Conservation (phyloP, 169 alveolate species). For the Plasmodium vivax region DNA sequence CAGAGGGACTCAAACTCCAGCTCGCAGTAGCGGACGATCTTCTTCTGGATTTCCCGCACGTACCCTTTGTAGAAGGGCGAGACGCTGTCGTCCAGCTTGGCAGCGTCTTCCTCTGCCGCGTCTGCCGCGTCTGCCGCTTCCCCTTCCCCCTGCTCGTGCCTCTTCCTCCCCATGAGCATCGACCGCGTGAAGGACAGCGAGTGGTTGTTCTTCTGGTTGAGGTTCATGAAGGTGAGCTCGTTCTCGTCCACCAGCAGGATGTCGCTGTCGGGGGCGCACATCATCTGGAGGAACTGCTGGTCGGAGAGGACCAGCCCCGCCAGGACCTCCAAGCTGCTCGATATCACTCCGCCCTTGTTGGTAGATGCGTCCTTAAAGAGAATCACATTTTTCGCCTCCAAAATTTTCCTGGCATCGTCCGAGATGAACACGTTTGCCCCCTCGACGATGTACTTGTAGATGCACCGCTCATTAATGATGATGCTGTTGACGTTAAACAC, state of each 20-base stretch:
- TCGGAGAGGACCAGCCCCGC: slow-evolving; percentile 88
- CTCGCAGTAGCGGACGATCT: slow-evolving; percentile 79
- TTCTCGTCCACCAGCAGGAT: slow-evolving; percentile 11
- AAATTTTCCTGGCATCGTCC: slow-evolving; percentile 86
- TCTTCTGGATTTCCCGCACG: slow-evolving; percentile 80
- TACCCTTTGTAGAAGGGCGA: slow-evolving; percentile 78
- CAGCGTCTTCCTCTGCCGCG: too few relatives aligned
- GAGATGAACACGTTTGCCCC: slow-evolving; percentile 91
- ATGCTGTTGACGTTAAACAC: slow-evolving; percentile 83
- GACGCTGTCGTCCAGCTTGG: neutral
- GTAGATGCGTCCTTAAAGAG: slow-evolving; percentile 89
- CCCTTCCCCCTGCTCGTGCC: neutral
- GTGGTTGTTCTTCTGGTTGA: slow-evolving; percentile 26
- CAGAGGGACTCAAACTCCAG: slow-evolving; percentile 82
- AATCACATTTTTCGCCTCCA: slow-evolving; percentile 85
- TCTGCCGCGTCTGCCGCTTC: neutral
- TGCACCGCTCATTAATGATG: slow-evolving; percentile 79
- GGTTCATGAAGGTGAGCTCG: slow-evolving; percentile 12
- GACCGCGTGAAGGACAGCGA: slow-evolving; percentile 14
- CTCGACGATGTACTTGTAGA: slow-evolving; percentile 87
- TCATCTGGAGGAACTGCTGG: slow-evolving; percentile 76
- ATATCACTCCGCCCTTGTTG: slow-evolving; percentile 91
- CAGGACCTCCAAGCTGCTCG: slow-evolving; percentile 88
- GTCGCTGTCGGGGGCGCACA: slow-evolving; percentile 65
- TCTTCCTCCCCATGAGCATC: neutral